Conservation (phyloP, 345 rosid genomes). For the Combretum micranthum region DNA sequence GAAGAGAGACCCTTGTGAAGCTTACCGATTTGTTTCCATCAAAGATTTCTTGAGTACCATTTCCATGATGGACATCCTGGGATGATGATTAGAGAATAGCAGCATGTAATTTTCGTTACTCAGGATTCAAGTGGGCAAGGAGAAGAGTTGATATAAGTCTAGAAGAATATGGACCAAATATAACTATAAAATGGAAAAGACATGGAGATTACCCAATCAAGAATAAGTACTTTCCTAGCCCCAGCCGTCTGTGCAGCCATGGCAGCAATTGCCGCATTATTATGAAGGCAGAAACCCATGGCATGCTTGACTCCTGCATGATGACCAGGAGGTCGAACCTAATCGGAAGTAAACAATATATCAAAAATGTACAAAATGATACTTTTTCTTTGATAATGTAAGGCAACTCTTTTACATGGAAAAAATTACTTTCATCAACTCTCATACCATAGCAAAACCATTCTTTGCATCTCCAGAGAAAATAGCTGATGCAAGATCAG, state of each 20-base stretch:
- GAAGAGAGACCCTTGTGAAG: slow-evolving; percentile 10
- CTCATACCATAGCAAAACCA: slow-evolving; percentile 93
- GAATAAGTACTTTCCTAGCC: slow-evolving; percentile 84
- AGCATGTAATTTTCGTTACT: background rate
- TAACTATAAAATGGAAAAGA: slow-evolving; percentile 7
- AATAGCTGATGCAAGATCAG: slow-evolving; percentile 86
- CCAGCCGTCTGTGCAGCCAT: slow-evolving; percentile 89
- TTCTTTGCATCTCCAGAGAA: slow-evolving; percentile 68
- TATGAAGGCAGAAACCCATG: slow-evolving; percentile 99
- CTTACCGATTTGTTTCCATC: slow-evolving; percentile 80
- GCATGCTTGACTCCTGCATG: slow-evolving; percentile 93
- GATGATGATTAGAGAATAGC: slow-evolving; percentile 3
- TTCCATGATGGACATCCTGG: slow-evolving; percentile 99
- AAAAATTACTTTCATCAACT: no score
- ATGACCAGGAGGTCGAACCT: slow-evolving; percentile 99
- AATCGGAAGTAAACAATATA: slow-evolving; percentile 9
- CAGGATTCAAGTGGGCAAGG: no score
- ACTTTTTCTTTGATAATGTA: no score
- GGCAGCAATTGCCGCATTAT: slow-evolving; percentile 97
- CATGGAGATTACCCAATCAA: slow-evolving; percentile 75
- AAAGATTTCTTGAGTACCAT: slow-evolving; percentile 96
- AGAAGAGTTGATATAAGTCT: no score
- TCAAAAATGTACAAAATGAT: no score
- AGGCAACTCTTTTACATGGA: no score
- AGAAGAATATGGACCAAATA: no score